Percentiles rank a stretch among this genome's conserved stretches.
Evolutionary conservation across 169 alveolate species (phyloP).

Genomic region (Plasmodium reichenowi): DNA sequence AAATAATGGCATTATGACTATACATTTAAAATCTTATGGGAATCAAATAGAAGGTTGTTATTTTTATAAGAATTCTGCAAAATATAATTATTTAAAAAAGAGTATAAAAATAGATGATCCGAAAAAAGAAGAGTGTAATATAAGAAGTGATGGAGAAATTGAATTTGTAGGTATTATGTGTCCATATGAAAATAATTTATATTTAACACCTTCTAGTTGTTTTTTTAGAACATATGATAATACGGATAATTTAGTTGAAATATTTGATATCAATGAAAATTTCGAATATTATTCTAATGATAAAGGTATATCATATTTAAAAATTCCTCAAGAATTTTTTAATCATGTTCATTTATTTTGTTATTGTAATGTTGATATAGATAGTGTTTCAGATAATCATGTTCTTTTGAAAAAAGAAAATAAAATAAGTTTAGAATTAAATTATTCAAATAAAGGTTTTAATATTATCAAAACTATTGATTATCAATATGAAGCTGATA

Average conservation of each 20-base stretch:
- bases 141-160: conserved; percentile 49
- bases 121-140: conserved; percentile 2
- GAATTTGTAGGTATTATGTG: conserved; percentile 53
- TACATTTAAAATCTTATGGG: conserved; percentile 17
- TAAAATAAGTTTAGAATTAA: conserved; percentile 35
- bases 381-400: background rate
- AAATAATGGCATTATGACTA: conserved; percentile 62
- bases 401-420: conserved; percentile 4
- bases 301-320: conserved; percentile 58
- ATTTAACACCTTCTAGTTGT: conserved; percentile 45
- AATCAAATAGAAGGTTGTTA: conserved; percentile 44
- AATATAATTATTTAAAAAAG: conserved; percentile 27
- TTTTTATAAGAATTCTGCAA: conserved; percentile 31
- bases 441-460: conserved; percentile 26
- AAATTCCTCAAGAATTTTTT: conserved; percentile 45
- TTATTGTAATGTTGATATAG: conserved; percentile 29
- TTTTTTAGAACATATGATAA: conserved; percentile 4
- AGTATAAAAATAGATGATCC: conserved; percentile 33
- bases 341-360: conserved; percentile 18
- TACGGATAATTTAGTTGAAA: background rate
- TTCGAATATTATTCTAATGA: conserved; percentile 35
- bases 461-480: conserved; percentile 5
- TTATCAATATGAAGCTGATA: conserved; percentile 7
- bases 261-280: conserved; percentile 4
- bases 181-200: conserved; percentile 12